A percentile compares a stretch with the other conserved stretches of the same genome.
Evolutionary conservation across 1,139 yeast genomes (phyloP).

Genomic region (Scheffersomyces lignicola): DNA sequence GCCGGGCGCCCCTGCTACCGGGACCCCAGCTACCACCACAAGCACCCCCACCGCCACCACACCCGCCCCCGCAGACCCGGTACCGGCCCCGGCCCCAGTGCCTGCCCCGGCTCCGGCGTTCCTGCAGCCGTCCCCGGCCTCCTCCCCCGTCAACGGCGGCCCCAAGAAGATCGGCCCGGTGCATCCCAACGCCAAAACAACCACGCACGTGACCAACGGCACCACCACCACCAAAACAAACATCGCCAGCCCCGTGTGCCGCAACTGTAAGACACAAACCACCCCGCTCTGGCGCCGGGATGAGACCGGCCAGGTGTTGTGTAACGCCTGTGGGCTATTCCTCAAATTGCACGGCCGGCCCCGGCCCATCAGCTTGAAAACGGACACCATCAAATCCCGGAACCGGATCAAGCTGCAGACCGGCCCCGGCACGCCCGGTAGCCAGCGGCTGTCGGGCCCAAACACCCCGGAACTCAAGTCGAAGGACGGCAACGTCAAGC

Average conservation of each 20-base stretch:
- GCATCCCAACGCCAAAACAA: constrained; percentile 52
- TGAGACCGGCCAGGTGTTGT: constrained; percentile 87
- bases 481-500: constrained; percentile 33
- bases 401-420: constrained; percentile 66
- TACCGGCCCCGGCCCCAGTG: not conserved
- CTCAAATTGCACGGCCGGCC: constrained; percentile 89
- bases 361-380: constrained; percentile 85
- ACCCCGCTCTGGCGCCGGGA: constrained; percentile 96
- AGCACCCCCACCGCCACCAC: constrained; percentile 4
- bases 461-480: constrained; percentile 49
- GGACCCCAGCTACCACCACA: constrained; percentile 5
- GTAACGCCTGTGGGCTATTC: constrained; percentile 95
- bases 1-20: no score
- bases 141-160: constrained; percentile 7
- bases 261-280: constrained; percentile 87
- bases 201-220: constrained; percentile 43
- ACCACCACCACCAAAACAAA: constrained; percentile 49
- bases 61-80: constrained; percentile 2
- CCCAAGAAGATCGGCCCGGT: constrained; percentile 21
- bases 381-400: constrained; percentile 88
- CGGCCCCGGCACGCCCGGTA: constrained; percentile 14
- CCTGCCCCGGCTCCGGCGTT: constrained; percentile 4
- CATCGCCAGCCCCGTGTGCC: constrained; percentile 71
- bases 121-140: constrained; percentile 5
- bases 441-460: constrained; percentile 33